Base-by-base conservation (phyloP, 495 filamentous ascomycete genomes). In the Massariosphaeria phaeospora region DNA sequence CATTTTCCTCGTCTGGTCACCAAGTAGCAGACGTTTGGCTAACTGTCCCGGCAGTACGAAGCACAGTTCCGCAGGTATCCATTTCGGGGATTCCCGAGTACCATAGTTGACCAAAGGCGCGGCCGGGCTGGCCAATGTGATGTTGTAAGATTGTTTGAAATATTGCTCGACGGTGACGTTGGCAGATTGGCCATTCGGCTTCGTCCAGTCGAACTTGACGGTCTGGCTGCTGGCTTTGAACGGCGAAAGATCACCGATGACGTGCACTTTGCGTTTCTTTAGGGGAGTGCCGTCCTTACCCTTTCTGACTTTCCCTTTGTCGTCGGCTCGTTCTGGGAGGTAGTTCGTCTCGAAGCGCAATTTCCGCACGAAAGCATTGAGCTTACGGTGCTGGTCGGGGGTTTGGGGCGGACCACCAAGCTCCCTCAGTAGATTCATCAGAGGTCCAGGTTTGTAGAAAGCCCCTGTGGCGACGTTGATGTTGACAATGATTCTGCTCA, bases 31-130 rank as follows among this genome's bases (percentile, higher is more conserved):
- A 1, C 70, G 62, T 51, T 73, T 72, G 12, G 82, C 66, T 9
- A 78, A 59, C 63, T 96, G 88, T 0, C 88, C 88, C 7, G 80
- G 76, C 3, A 82, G 57, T 7, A 94, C 77, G 2, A 61, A 61
- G 61, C 84, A 83, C 5, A 83, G 68, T 57, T 94, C 86, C 0
- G 80, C 75, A 0, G 88, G 82, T 39, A 88, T 61, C 57, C 85
- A 91, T 18, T 71, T 72, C 0, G n/a, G n/a, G 88, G 84, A 20
- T 74, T 76, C 0, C 72, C 66, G 1, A n/a, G 3, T 21, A n/a
- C 81, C 4, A 86, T 87, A 11, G 84, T 94, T 90, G 51, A 96
- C 69, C 3, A 91, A 75, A 0, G 88, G 86, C 6, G 78, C 52
- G 0, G 65, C 55, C 0, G 72, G 70, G 17, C 71, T 48, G 24